Conservation (phyloP, 805 yeast species). For the Priceomyces carsonii region DNA sequence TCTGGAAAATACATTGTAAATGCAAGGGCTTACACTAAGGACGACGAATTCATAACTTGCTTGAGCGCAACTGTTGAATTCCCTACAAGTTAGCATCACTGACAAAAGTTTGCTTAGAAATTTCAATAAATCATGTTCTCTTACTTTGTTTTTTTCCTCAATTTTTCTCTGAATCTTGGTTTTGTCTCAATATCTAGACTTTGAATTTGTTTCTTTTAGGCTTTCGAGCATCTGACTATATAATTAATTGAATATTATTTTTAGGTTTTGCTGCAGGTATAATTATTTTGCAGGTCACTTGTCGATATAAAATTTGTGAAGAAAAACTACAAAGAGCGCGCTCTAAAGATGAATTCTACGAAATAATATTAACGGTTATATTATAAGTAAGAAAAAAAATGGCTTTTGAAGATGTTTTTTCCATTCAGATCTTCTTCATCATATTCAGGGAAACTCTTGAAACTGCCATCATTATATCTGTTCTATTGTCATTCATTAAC, state of each 20-base stretch:
- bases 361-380: not conserved
- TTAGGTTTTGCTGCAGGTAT: not conserved
- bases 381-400: slow-evolving; percentile 9
- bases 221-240: not conserved
- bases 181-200: not conserved
- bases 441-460: slow-evolving; percentile 73
- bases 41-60: slow-evolving; percentile 82
- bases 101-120: no score
- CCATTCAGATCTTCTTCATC: slow-evolving; percentile 75
- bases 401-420: slow-evolving; percentile 48
- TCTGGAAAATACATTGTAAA: slow-evolving; percentile 87
- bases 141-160: not conserved
- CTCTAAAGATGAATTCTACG: not conserved
- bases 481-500: slow-evolving; percentile 69
- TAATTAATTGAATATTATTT: not conserved
- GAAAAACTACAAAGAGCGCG: not conserved
- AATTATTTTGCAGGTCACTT: not conserved
- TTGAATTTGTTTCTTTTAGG: not conserved
- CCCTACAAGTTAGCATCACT: no score
- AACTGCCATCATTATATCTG: slow-evolving; percentile 71
- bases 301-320: not conserved
- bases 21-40: slow-evolving; percentile 87
- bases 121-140: no score
- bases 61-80: slow-evolving; percentile 70
- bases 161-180: not conserved